These are phyloP conservation scores for Pyrenophora tritici-repentis DNA, from an alignment of 2,329 filamentous ascomycete genomes.

Conservation along the genomic window DNA sequence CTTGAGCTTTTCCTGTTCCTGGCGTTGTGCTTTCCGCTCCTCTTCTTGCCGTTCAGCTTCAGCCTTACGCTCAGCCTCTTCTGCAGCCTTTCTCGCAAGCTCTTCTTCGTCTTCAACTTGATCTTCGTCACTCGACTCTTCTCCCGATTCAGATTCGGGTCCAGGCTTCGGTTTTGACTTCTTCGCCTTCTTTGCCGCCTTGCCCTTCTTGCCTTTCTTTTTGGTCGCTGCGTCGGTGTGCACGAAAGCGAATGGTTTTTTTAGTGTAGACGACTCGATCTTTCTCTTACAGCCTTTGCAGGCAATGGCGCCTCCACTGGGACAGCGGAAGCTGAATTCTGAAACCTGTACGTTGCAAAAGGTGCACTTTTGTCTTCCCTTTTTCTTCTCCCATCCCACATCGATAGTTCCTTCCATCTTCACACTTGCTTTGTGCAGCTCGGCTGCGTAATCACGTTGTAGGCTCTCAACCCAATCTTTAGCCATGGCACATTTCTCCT, in stretches of 20 bases:
- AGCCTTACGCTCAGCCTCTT: not conserved
- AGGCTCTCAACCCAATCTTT: not conserved
- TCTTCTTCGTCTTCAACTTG: not conserved
- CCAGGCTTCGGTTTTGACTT: not conserved
- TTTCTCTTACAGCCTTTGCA: not conserved
- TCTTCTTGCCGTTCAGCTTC: not conserved
- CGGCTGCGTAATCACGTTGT: not conserved
- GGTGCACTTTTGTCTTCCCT: not conserved
- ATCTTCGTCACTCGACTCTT: not conserved
- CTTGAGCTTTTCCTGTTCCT: not conserved
- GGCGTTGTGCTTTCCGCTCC: not conserved
- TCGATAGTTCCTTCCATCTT: not conserved
- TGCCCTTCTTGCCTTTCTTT: not conserved
- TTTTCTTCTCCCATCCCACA: not conserved
- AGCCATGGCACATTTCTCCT: not conserved
- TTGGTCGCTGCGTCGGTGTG: not conserved
- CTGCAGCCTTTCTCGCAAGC: not conserved
- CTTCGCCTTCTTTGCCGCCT: not conserved
- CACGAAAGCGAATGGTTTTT: not conserved
- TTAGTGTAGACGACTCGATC: not conserved
- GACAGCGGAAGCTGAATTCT: not conserved
- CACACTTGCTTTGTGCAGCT: not conserved
- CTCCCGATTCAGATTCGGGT: not conserved
- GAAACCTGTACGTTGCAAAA: not conserved
- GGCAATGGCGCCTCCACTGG: conserved; percentile 3